A percentile compares a stretch with the other conserved stretches of the same genome.
These are phyloP conservation scores for Glycine soja DNA, from an alignment of 306 rosid species.

Conservation along the genomic window DNA sequence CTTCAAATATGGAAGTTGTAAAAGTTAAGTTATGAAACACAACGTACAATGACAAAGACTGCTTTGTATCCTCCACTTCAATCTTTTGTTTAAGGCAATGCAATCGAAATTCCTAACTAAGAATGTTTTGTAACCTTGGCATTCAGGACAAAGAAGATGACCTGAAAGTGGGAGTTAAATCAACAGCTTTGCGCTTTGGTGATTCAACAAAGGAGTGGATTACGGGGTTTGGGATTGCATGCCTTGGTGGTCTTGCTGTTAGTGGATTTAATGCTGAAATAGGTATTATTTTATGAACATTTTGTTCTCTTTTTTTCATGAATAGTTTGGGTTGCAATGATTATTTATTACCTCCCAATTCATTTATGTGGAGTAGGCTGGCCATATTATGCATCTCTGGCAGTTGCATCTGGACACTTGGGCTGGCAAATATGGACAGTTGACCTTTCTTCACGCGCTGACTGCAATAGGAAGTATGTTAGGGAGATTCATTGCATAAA, in stretches of 20 bases:
- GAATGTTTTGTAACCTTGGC: conserved; percentile 31
- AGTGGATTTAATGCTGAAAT: conserved; percentile 82
- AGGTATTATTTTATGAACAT: conserved; percentile 54
- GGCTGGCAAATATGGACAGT: conserved; percentile 87
- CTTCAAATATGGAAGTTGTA: conserved; percentile 10
- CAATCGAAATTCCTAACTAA: conserved; percentile 34
- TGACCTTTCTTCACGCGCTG: conserved; percentile 76
- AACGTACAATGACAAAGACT: conserved; percentile 26
- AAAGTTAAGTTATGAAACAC: conserved; percentile 23
- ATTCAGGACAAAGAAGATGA: conserved; percentile 93
- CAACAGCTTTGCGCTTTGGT: conserved; percentile 94
- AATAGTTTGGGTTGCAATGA: conserved; percentile 11
- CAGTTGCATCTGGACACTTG: conserved; percentile 81
- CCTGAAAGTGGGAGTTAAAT: conserved; percentile 89
- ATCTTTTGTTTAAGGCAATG: conserved; percentile 39
- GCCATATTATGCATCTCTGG: conserved; percentile 86
- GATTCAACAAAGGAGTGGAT: conserved; percentile 86
- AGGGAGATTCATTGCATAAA: conserved; percentile 21
- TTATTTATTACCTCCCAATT: conserved; percentile 33
- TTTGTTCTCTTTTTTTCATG: not conserved
- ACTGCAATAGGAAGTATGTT: conserved; percentile 85
- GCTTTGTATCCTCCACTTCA: conserved; percentile 28
- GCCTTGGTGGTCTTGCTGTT: conserved; percentile 77
- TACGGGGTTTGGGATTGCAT: conserved; percentile 75
- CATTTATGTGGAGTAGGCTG: conserved; percentile 63